These are phyloP conservation scores for Candida caryicola DNA, from an alignment of 805 yeast species.

Conservation along the genomic window DNA sequence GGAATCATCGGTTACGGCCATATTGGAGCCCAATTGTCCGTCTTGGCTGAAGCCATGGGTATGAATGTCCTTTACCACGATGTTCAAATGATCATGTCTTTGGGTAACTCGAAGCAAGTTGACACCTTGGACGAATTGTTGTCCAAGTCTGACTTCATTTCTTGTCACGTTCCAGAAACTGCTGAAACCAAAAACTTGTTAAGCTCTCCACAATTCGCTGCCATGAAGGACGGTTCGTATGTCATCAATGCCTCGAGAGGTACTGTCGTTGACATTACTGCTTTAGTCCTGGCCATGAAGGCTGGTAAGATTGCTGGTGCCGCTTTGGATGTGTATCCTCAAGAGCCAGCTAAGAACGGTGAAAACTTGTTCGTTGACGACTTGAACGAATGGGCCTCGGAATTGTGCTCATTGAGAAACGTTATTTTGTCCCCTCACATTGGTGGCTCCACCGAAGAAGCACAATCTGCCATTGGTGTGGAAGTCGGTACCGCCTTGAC, in stretches of 20 bases:
- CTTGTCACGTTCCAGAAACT: slow-evolving; percentile 93
- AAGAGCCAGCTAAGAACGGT: slow-evolving; percentile 97
- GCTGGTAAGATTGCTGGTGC: slow-evolving; percentile 95
- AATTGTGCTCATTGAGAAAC: slow-evolving; percentile 77
- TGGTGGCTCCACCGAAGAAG: slow-evolving; percentile 99
- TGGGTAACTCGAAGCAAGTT: slow-evolving; percentile 96
- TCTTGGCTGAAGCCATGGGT: slow-evolving; percentile 96
- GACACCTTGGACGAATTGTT: slow-evolving; percentile 79
- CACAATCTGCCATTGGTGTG: slow-evolving; percentile 94
- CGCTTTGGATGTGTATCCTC: slow-evolving; percentile 93
- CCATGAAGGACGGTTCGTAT: slow-evolving; percentile 95
- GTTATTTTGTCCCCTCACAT: slow-evolving; percentile 94
- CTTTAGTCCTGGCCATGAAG: slow-evolving; percentile 86
- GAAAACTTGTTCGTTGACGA: slow-evolving; percentile 68
- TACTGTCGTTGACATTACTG: slow-evolving; percentile 94
- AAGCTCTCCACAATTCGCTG: slow-evolving; percentile 85
- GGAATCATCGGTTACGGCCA: slow-evolving; percentile 98
- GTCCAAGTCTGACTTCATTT: slow-evolving; percentile 77
- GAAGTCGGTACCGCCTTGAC: slow-evolving; percentile 87
- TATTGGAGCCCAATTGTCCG: slow-evolving; percentile 95
- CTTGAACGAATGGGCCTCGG: slow-evolving; percentile 81
- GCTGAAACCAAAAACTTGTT: slow-evolving; percentile 89
- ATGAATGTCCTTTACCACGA: slow-evolving; percentile 95
- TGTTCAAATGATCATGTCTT: slow-evolving; percentile 86
- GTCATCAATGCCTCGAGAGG: slow-evolving; percentile 97